Evolutionary conservation across 2,329 filamentous ascomycete species (phyloP), one percentile per base, ranked within the genome.

Genomic region (Colletotrichum chrysophilum): DNA sequence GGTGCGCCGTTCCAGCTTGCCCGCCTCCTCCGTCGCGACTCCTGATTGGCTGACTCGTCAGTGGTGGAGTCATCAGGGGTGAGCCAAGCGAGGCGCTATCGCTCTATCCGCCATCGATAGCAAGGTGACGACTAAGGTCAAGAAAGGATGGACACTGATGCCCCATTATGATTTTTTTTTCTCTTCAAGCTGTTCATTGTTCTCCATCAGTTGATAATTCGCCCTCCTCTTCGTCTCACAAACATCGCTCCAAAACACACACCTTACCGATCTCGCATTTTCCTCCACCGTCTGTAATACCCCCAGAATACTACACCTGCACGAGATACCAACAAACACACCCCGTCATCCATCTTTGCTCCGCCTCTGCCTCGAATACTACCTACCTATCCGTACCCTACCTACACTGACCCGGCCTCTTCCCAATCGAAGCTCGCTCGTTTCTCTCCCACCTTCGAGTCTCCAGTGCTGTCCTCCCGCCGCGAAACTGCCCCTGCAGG

Each of bases 51-150:
- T 4, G 21, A 24, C 21, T 24, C 21, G 8, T 10, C n/a, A 4
- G 4, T 32, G 2, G 64, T 75, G 61, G 62, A 38, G 12, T 28
- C 64, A 26, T 58, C 74, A 75, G 74, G 74, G 71, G 71, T 48
- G 36, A 66, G 71, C 67, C 76, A 76, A 77, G 75, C 75, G 75
- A 77, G 68, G 75, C 73, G 75, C 75, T 77, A 77, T 75, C 75
- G 68, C 65, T 77, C 60, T 75, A 75, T 76, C 74, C 74, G 71
- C 71, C 74, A 70, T 76, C 74, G 74, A 76, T 60, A 76, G 61
- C 70, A 76, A 58, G 58, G 65, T 76, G 74, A 76, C 74, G 74
- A 76, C 74, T 74, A 75, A 75, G 62, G 69, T 72, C 73, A 62
- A 69, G 74, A 28, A 75, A 70, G 74, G 73, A 74, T 70, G 74